A percentile compares a stretch with the other conserved stretches of the same genome.
Conservation (phyloP, 192 early-diverging fungal genomes). For the Diversispora epigaea region DNA sequence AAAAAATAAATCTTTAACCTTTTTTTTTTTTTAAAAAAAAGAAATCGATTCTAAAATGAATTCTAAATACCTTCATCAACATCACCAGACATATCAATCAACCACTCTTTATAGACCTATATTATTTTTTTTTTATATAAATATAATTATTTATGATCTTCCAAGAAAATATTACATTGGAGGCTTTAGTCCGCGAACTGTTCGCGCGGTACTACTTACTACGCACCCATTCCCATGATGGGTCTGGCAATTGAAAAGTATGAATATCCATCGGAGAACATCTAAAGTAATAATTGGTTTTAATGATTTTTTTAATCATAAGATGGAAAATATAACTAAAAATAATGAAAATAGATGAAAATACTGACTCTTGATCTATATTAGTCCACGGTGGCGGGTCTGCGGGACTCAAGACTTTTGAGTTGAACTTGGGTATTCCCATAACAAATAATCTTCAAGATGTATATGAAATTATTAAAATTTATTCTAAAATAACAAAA, state of each 20-base stretch:
- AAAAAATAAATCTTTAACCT: neutral
- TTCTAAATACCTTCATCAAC: slow-evolving; percentile 49
- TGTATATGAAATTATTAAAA: neutral
- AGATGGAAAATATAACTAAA: neutral
- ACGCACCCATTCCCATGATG: slow-evolving; percentile 58
- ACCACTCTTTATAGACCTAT: slow-evolving; percentile 51
- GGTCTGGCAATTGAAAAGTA: slow-evolving; percentile 52
- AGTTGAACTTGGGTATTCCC: slow-evolving; percentile 49
- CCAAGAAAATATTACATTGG: neutral
- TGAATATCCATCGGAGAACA: slow-evolving; percentile 49
- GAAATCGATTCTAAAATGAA: neutral
- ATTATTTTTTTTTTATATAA: neutral
- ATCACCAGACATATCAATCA: slow-evolving; percentile 62
- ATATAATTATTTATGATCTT: neutral
- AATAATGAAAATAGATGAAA: neutral
- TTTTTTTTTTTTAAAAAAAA: neutral
- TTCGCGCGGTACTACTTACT: neutral
- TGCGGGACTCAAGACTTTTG: slow-evolving; percentile 53
- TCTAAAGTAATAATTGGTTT: slow-evolving; percentile 26
- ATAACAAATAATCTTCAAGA: slow-evolving; percentile 30
- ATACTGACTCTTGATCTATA: slow-evolving; percentile 37
- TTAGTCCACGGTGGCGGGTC: slow-evolving; percentile 59
- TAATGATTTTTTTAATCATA: neutral
- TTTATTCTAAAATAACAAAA: neutral
- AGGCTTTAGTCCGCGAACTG: neutral